Evolutionary conservation across 176 grass and related monocot species (phyloP), one percentile per base, ranked within the genome.

Genomic region (Oryza longistaminata): DNA sequence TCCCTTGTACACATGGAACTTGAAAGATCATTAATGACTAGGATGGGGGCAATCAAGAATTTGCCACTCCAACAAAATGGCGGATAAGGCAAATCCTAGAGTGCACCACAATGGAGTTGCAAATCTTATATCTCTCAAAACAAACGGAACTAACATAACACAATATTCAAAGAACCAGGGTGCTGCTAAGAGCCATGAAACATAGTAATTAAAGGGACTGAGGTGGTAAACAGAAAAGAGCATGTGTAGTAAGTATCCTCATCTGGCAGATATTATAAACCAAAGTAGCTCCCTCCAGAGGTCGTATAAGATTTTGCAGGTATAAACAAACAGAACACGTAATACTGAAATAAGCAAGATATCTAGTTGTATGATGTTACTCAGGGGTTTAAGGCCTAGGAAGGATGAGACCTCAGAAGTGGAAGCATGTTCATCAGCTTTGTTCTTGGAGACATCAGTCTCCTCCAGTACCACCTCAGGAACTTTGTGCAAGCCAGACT

Each of bases 371-470:
- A 62, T 25, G 21, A 70, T 68, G 45, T 21, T 70, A 64, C 26
- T 64, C 68, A 27, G 13, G 50, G 61, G 39, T 82, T 76, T 76
- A 76, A 44, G 26, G 62, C 40, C 66, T 67, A 65, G 7, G 27
- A 82, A 69, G 48, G 21, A 87, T 82, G 64, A 82, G 39, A 68
- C 89, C 89, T 90, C 68, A 75, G 82, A 81, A 77, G 81, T 81
- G 61, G 74, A 13, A 37, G 73, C 43, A 79, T 68, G 27, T 34
- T 73, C 68, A 15, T 75, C 66, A 70, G 27, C 19, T 65, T 68
- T 64, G 24, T 19, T 64, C 43, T 74, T 80, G 37, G 83, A 46
- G 66, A 52, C 64, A 65, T 83, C 80, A 52, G 61, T 64, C 49
- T 86, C 68, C 87, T 86, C 68, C 87, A 70, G 46, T 81, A 82